Evolutionary conservation across 1,139 yeast species (phyloP).

Genomic region (Taphrina betulina): DNA sequence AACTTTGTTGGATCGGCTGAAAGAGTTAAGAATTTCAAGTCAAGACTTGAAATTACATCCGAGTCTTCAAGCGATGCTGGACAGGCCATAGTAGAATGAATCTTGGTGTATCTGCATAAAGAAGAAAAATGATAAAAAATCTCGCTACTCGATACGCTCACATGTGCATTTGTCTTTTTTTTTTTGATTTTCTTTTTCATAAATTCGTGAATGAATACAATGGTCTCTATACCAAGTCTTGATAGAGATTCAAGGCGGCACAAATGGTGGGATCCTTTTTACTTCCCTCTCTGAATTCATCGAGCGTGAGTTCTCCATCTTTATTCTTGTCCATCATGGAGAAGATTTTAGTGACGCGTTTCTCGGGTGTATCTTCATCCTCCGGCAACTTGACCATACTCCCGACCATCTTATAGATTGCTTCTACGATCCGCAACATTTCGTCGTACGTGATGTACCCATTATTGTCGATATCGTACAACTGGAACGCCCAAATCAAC

Average conservation of each 20-base stretch:
- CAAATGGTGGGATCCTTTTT: slow-evolving; percentile 48
- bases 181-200: no score
- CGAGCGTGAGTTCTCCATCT: slow-evolving; percentile 66
- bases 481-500: slow-evolving; percentile 72
- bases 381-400: slow-evolving; percentile 86
- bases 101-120: no score
- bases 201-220: no score
- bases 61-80: no score
- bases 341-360: slow-evolving; percentile 80
- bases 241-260: slow-evolving; percentile 39
- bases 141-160: no score
- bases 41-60: no score
- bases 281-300: slow-evolving; percentile 79
- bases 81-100: no score
- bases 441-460: slow-evolving; percentile 76
- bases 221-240: slow-evolving; percentile 49
- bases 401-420: slow-evolving; percentile 95
- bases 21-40: no score
- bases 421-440: slow-evolving; percentile 71
- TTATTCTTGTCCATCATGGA: slow-evolving; percentile 66
- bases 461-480: slow-evolving; percentile 77
- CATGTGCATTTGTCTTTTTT: no score
- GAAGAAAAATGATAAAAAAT: no score
- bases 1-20: no score
- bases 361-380: slow-evolving; percentile 92